Conservation (phyloP, 2,329 filamentous ascomycete genomes). For the Calonectria leucothoes region DNA sequence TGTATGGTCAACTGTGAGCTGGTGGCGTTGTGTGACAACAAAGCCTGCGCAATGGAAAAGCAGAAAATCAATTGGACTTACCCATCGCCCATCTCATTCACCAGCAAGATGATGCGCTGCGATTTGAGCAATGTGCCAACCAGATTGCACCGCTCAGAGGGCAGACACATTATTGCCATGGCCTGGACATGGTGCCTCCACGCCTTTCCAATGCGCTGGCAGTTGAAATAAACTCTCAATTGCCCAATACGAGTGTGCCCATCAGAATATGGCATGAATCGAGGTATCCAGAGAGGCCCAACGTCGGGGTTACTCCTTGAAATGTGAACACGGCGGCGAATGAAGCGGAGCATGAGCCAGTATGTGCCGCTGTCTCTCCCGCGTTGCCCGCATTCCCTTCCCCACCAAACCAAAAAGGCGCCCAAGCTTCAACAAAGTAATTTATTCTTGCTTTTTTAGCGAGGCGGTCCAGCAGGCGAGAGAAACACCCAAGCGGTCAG, state of each 20-base stretch:
- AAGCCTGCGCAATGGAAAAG: background rate
- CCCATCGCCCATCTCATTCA: background rate
- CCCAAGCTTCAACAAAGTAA: background rate
- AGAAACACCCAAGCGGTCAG: background rate
- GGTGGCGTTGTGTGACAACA: background rate
- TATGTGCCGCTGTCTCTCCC: conserved; percentile 6
- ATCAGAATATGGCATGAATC: background rate
- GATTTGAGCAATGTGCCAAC: background rate
- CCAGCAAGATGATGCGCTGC: background rate
- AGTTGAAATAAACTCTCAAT: background rate
- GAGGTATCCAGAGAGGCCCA: background rate
- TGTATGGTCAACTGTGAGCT: too few species aligned
- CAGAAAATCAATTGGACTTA: background rate
- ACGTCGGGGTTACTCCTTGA: background rate
- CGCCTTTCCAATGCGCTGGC: background rate
- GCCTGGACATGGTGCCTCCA: background rate
- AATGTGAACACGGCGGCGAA: background rate
- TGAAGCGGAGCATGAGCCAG: conserved; percentile 10
- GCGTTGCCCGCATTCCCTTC: background rate
- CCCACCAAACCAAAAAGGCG: conserved; percentile 1
- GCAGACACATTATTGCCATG: background rate
- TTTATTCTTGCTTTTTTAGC: conserved; percentile 11
- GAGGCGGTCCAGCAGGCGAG: background rate
- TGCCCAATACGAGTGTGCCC: background rate
- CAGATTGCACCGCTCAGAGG: background rate